Percentiles rank a stretch among this genome's conserved stretches.
These are phyloP conservation scores for Penicillium simplicissimum DNA, from an alignment of 495 filamentous ascomycete species.

Conservation along the genomic window DNA sequence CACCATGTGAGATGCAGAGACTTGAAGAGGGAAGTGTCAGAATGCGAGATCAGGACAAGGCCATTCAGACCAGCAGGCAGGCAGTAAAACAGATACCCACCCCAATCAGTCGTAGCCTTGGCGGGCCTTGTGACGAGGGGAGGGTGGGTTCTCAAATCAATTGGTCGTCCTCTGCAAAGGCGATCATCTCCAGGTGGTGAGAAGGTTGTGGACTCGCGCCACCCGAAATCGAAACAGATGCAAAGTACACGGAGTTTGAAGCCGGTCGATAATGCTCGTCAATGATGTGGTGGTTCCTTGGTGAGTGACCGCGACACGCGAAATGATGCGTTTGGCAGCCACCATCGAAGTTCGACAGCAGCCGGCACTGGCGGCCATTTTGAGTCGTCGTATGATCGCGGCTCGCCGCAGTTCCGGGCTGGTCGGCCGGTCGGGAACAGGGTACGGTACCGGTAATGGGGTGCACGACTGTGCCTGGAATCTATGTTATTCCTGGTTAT, in stretches of 20 bases:
- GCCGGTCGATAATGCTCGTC: background rate
- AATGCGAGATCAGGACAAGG: conserved; percentile 12
- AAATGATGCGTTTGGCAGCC: conserved; percentile 8
- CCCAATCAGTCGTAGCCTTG: conserved; percentile 14
- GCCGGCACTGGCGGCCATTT: conserved; percentile 9
- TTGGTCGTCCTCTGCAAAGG: conserved; percentile 21
- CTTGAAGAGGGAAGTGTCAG: conserved; percentile 19
- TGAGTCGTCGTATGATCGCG: conserved; percentile 47
- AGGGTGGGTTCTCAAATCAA: conserved; percentile 25
- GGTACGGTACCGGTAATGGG: conserved; percentile 12
- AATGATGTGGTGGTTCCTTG: background rate
- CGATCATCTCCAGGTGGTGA: conserved; percentile 18
- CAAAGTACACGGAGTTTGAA: background rate
- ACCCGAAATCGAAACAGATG: conserved; percentile 12
- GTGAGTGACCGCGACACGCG: background rate
- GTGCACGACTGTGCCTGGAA: background rate
- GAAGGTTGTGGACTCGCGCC: conserved; percentile 20
- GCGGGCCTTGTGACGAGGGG: conserved; percentile 13
- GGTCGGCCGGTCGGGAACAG: conserved; percentile 12
- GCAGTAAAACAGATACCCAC: conserved; percentile 25
- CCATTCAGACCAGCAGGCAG: conserved; percentile 15
- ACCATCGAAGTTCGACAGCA: background rate
- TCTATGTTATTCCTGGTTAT: background rate
- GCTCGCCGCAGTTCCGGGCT: conserved; percentile 40
- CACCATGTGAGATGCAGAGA: conserved; percentile 14